Percentiles rank a stretch among this genome's conserved stretches.
These are phyloP conservation scores for Claviceps sp. DNA, from an alignment of 2,329 filamentous ascomycete species.

Conservation along the genomic window DNA sequence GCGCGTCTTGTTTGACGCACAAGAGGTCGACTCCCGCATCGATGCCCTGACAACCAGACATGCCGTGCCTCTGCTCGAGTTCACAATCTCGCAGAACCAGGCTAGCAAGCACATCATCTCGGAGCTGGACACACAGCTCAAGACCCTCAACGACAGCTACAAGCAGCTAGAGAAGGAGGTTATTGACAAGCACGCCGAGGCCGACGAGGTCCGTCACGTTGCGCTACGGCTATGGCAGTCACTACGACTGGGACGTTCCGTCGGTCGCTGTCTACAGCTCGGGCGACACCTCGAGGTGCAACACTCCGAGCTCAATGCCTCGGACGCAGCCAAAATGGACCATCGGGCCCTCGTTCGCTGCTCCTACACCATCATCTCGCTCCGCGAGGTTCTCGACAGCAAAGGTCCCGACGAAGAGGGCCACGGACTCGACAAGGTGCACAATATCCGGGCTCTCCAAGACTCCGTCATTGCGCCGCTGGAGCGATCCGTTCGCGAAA, in stretches of 20 bases:
- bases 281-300: constrained; percentile 82
- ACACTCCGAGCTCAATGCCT: constrained; percentile 46
- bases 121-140: constrained; percentile 68
- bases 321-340: constrained; percentile 48
- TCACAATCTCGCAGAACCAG: constrained; percentile 62
- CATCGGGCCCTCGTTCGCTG: constrained; percentile 71
- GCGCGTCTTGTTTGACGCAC: constrained; percentile 86
- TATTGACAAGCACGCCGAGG: constrained; percentile 69
- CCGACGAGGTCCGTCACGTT: constrained; percentile 67
- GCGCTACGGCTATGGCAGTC: constrained; percentile 71
- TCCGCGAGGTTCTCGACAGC: constrained; percentile 59
- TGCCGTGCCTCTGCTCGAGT: constrained; percentile 64
- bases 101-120: constrained; percentile 59
- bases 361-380: constrained; percentile 60
- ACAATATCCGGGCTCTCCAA: constrained; percentile 57
- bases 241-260: constrained; percentile 59
- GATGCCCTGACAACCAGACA: constrained; percentile 76
- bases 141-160: constrained; percentile 72
- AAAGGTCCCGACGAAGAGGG: constrained; percentile 62
- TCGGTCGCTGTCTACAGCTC: constrained; percentile 66
- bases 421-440: constrained; percentile 59
- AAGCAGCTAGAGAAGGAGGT: constrained; percentile 77
- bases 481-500: constrained; percentile 59
- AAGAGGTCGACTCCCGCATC: constrained; percentile 94
- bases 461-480: constrained; percentile 56